A percentile compares a stretch with the other conserved stretches of the same genome.
Conservation (phyloP, 2,329 filamentous ascomycete species). For the Cryphonectria carpinicola region DNA sequence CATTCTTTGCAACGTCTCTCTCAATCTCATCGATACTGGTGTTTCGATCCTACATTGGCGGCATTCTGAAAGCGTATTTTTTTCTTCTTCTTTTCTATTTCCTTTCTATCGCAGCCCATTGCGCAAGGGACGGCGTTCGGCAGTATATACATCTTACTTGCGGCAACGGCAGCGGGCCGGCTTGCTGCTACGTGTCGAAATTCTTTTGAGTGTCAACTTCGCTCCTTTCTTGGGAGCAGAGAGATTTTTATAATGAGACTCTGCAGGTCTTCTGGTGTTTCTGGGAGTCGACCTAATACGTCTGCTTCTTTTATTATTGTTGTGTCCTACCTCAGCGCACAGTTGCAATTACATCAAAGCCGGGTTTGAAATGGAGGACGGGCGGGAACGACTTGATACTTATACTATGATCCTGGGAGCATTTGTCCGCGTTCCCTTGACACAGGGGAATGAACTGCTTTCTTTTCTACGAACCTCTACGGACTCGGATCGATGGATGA, state of each 20-base stretch:
- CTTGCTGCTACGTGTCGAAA: slow-evolving; percentile 16
- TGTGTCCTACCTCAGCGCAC: background rate
- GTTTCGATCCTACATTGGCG: slow-evolving; percentile 13
- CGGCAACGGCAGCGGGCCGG: slow-evolving; percentile 11
- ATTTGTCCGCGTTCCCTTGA: background rate
- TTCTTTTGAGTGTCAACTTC: slow-evolving; percentile 7
- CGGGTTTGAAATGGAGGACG: background rate
- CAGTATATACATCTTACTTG: slow-evolving; percentile 24
- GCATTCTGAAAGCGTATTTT: slow-evolving; percentile 9
- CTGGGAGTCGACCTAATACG: slow-evolving; percentile 25
- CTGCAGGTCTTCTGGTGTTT: slow-evolving; percentile 8
- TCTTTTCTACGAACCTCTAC: slow-evolving; percentile 20
- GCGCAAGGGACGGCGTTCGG: slow-evolving; percentile 25
- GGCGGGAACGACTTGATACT: slow-evolving; percentile 17
- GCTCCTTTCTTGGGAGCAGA: slow-evolving; percentile 16
- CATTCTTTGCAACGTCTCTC: slow-evolving; percentile 11
- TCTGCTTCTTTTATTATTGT: slow-evolving; percentile 20
- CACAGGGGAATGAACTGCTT: background rate
- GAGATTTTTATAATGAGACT: slow-evolving; percentile 23
- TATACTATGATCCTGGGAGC: slow-evolving; percentile 16
- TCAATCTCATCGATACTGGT: background rate
- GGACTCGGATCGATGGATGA: slow-evolving; percentile 19
- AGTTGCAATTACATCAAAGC: slow-evolving; percentile 19
- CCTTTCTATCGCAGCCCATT: slow-evolving; percentile 16
- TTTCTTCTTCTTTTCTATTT: background rate